Evolutionary conservation across 495 filamentous ascomycete genomes (phyloP).

Genomic region (Aspergillus sclerotiicarbonarius): DNA sequence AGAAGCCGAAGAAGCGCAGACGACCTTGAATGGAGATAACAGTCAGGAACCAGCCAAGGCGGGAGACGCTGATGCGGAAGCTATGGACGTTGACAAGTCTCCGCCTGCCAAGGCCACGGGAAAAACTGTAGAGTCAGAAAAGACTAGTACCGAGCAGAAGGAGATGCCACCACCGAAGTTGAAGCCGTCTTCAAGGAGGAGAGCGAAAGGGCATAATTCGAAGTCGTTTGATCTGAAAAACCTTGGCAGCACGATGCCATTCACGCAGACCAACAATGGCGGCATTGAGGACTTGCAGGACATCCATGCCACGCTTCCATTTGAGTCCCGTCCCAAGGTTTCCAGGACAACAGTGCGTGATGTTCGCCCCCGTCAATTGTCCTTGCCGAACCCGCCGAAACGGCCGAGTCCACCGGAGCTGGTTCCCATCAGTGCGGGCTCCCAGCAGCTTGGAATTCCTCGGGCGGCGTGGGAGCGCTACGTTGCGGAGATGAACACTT

Average conservation of each 20-base stretch:
- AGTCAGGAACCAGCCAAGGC: slow-evolving; percentile 12
- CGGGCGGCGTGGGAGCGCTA: slow-evolving; percentile 58
- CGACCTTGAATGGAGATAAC: slow-evolving; percentile 25
- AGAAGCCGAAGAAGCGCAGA: slow-evolving; percentile 42
- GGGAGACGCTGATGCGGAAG: slow-evolving; percentile 29
- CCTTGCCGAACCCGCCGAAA: slow-evolving; percentile 62
- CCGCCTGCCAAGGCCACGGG: slow-evolving; percentile 15
- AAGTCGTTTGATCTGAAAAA: slow-evolving; percentile 56
- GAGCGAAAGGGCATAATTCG: slow-evolving; percentile 44
- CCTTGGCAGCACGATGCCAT: slow-evolving; percentile 65
- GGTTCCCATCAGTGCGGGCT: slow-evolving; percentile 20
- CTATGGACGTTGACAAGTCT: slow-evolving; percentile 54
- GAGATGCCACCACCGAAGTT: slow-evolving; percentile 11
- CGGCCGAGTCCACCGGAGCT: slow-evolving; percentile 41
- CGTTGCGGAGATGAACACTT: slow-evolving; percentile 58
- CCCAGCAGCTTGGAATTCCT: slow-evolving; percentile 30
- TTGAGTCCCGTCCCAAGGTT: slow-evolving; percentile 58
- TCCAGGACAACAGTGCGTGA: slow-evolving; percentile 26
- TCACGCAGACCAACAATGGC: slow-evolving; percentile 51
- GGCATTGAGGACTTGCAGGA: slow-evolving; percentile 64
- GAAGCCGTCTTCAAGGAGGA: slow-evolving; percentile 26
- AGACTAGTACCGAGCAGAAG: slow-evolving; percentile 9
- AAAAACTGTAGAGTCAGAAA: slow-evolving; percentile 10
- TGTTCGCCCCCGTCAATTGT: slow-evolving; percentile 39
- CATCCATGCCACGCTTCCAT: slow-evolving; percentile 66